Evolutionary conservation across 129 eudicot species (phyloP).

Genomic region (Deinandra increscens): DNA sequence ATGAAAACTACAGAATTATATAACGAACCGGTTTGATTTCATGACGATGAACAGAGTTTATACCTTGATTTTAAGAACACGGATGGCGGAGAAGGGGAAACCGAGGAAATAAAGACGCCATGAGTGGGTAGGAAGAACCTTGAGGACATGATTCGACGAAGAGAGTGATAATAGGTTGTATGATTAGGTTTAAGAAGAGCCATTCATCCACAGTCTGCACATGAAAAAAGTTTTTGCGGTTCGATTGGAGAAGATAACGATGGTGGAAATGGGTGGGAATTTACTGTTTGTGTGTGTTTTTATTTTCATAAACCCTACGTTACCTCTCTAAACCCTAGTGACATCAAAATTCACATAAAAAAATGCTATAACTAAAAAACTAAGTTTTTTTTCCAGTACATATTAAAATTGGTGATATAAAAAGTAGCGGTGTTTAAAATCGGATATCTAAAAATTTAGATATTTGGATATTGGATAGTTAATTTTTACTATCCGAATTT

Average conservation of each 20-base stretch:
- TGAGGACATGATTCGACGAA: slow-evolving; percentile 39
- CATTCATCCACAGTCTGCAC: slow-evolving; percentile 31
- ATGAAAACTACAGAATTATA: not conserved
- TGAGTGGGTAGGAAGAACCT: slow-evolving; percentile 28
- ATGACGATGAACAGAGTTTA: not conserved
- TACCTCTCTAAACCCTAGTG: slow-evolving; percentile 19
- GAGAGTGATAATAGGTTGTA: slow-evolving; percentile 20
- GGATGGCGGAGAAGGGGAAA: slow-evolving; percentile 20
- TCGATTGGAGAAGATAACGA: slow-evolving; percentile 31
- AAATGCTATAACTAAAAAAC: too few species aligned
- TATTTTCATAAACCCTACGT: slow-evolving; percentile 33
- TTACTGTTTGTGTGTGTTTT: not conserved
- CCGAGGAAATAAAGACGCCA: slow-evolving; percentile 11
- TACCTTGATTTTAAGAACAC: slow-evolving; percentile 40
- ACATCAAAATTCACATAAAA: not conserved
- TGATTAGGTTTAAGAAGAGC: slow-evolving; percentile 43
- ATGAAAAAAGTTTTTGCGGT: slow-evolving; percentile 19
- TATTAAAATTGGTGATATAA: too few species aligned
- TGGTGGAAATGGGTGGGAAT: slow-evolving; percentile 15
- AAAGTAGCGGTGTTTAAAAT: too few species aligned
- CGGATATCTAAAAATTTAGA: too few species aligned
- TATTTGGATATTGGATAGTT: too few species aligned
- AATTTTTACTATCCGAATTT: too few species aligned
- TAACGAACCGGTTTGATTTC: not conserved
- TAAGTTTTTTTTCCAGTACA: too few species aligned